phyloP scores from a whole-genome alignment of 176 grass and related monocot species.

The Alloteropsis semialata region DNA sequence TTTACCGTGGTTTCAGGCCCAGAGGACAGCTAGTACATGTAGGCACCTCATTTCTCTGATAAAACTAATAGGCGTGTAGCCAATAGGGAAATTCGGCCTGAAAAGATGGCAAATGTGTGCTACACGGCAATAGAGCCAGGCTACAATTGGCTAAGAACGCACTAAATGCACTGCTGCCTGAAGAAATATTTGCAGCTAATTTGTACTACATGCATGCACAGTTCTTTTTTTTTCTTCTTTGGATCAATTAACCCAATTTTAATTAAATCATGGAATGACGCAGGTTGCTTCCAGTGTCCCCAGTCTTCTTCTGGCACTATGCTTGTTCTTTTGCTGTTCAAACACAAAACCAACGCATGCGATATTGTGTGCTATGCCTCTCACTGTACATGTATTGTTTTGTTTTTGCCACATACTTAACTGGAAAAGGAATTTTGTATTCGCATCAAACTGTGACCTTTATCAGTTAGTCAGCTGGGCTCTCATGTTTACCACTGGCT shows the following conservation, averaged over 20 bases:
- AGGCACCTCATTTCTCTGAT: not conserved
- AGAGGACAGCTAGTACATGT: constrained; percentile 37
- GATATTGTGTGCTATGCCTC: constrained; percentile 40
- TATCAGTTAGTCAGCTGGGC: not conserved
- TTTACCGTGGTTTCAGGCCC: constrained; percentile 18
- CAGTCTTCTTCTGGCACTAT: not conserved
- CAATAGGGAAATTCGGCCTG: constrained; percentile 13
- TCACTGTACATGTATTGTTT: not conserved
- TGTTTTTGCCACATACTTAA: not conserved
- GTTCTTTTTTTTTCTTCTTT: not conserved
- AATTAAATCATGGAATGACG: not conserved
- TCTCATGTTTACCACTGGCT: not conserved
- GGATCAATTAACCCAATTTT: not conserved
- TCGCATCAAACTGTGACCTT: not conserved
- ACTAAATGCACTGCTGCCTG: constrained; percentile 9
- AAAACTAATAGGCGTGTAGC: not conserved
- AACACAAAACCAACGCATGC: constrained; percentile 33
- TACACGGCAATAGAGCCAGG: not conserved
- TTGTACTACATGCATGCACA: not conserved
- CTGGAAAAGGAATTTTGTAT: not conserved
- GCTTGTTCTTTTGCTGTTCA: not conserved
- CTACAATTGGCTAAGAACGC: not conserved
- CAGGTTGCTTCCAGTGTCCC: not conserved
- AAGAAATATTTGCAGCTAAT: not conserved
- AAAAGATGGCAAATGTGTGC: constrained; percentile 28